Percentiles rank a stretch among this genome's conserved stretches.
Conservation (phyloP, 106 monocot species). For the Hemerocallis citrina region DNA sequence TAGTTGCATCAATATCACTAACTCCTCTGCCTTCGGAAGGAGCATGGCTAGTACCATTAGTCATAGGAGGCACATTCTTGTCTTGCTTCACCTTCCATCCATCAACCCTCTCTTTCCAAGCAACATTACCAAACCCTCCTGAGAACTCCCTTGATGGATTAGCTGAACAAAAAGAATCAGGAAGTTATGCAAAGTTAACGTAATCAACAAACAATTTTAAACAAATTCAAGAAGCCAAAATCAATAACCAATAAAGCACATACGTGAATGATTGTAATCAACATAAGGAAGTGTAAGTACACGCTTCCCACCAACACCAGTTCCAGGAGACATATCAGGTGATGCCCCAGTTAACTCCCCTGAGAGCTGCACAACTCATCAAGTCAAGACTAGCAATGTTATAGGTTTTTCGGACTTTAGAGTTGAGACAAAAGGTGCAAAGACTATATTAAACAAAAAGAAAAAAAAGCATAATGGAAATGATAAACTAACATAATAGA, state of each 20-base stretch:
- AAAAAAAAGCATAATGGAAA: not conserved
- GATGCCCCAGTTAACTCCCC: constrained; percentile 67
- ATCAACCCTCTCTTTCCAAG: constrained; percentile 94
- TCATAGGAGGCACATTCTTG: constrained; percentile 40
- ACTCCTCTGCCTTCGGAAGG: constrained; percentile 78
- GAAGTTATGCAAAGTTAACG: not conserved
- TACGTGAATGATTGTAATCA: constrained; percentile 55
- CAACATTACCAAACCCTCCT: constrained; percentile 78
- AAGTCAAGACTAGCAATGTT: not conserved
- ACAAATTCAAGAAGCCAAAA: not conserved
- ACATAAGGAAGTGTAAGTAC: constrained; percentile 47
- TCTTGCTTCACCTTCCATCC: constrained; percentile 95
- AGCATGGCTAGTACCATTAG: constrained; percentile 68
- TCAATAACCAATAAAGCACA: not conserved
- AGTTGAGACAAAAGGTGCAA: not conserved
- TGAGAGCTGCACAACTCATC: constrained; percentile 28
- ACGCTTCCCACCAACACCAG: constrained; percentile 51
- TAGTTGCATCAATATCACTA: constrained; percentile 68
- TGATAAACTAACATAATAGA: not conserved
- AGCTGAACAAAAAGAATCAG: constrained; percentile 15
- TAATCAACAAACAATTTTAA: not conserved
- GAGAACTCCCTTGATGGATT: constrained; percentile 58
- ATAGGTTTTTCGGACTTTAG: not conserved
- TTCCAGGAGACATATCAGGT: constrained; percentile 61
- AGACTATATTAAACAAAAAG: not conserved